These are phyloP conservation scores for Kluyveromyces siamensis DNA, from an alignment of 805 yeast species.

Conservation along the genomic window DNA sequence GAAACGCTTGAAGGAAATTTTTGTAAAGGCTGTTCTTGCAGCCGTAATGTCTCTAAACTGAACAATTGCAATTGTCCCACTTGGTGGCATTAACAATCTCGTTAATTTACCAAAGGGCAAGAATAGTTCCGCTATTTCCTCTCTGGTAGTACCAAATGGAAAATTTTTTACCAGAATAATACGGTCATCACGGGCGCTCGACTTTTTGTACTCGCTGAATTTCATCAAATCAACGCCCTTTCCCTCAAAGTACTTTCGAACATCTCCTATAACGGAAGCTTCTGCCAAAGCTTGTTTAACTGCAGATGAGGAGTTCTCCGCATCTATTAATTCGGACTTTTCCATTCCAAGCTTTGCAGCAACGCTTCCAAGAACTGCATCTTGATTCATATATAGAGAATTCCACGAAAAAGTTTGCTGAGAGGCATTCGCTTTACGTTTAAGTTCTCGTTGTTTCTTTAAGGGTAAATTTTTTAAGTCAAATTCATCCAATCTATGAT, in stretches of 20 bases:
- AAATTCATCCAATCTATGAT: slow-evolving; percentile 79
- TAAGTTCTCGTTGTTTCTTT: slow-evolving; percentile 82
- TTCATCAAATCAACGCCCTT: slow-evolving; percentile 77
- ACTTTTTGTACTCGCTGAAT: slow-evolving; percentile 40
- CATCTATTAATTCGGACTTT: slow-evolving; percentile 79
- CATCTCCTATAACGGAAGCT: slow-evolving; percentile 89
- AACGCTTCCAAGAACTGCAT: slow-evolving; percentile 86
- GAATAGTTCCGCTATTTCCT: slow-evolving; percentile 77
- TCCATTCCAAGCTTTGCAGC: slow-evolving; percentile 76
- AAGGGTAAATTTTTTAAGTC: slow-evolving; percentile 85
- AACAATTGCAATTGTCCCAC: slow-evolving; percentile 91
- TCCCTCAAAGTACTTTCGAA: slow-evolving; percentile 74
- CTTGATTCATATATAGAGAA: slow-evolving; percentile 80
- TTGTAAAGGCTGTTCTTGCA: slow-evolving; percentile 84
- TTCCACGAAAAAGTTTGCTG: slow-evolving; percentile 92
- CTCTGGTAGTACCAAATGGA: slow-evolving; percentile 75
- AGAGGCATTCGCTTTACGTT: slow-evolving; percentile 75
- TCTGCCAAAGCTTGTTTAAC: slow-evolving; percentile 97
- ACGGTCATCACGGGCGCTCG: slow-evolving; percentile 61
- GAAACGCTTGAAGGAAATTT: slow-evolving; percentile 78
- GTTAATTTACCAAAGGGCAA: slow-evolving; percentile 69
- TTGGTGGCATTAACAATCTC: slow-evolving; percentile 86
- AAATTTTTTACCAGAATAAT: slow-evolving; percentile 82
- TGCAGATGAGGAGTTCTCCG: slow-evolving; percentile 78
- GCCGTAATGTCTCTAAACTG: slow-evolving; percentile 76